Evolutionary conservation across 495 filamentous ascomycete species (phyloP), one percentile per base, ranked within the genome.

Genomic region (Rusavskia elegans): DNA sequence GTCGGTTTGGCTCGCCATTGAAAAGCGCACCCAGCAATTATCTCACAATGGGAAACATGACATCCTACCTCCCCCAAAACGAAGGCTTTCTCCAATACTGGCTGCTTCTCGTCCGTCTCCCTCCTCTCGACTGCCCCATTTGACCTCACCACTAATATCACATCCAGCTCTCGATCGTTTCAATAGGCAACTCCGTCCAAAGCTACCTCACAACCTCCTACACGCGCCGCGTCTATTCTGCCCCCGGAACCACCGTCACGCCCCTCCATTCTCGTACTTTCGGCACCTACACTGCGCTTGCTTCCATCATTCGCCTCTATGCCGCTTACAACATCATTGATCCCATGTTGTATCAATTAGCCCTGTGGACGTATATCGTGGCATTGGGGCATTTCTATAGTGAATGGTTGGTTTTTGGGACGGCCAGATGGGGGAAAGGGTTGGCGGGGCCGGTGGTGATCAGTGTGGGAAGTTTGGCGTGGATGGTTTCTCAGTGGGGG

Each of bases 211-310:
- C 66, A 2, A 69, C 72, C 50, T 37, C 71, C 32, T 72, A 72
- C 50, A 66, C 70, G 61, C 70, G 71, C 56, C 59, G 65, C 66
- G 49, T 68, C 55, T 64, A 75, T 66, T 56, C 54, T 11, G 68
- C 65, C 35, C 27, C 54, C 45, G 19, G 51, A 10, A 45, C 56
- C 9, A 64, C 78, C 56, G 79, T 81, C 21, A 87, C 82, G 3
- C 72, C 82, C 5, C 79, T 96, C 36, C 82, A 82, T 23, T 79
- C 84, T 6, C 83, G 92, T 49, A 77, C 85, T 10, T 96, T 97
- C 63, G 93, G 87, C 40, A 94, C 87, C 53, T 99, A 88, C 79
- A 96, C 89, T 0, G 74, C 90, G 56, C 64, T 95, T 48, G 76
- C 81, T 13, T 70, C 77, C 35, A 66, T 95, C 35, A 72, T 97